phyloP scores from a whole-genome alignment of 306 rosid genomes.

The Vigna angularis region DNA sequence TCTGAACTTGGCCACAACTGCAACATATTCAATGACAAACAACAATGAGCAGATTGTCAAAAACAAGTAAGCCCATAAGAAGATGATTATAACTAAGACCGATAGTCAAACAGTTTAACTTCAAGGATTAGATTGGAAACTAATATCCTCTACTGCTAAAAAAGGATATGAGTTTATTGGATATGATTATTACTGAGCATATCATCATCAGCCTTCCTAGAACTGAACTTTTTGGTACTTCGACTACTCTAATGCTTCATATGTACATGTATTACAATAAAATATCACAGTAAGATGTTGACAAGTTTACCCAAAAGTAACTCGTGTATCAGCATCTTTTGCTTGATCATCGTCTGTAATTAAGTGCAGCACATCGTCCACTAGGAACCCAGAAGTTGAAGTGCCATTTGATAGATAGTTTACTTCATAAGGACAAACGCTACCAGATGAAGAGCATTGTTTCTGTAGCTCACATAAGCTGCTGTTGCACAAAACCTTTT shows the following conservation, averaged over 20 bases:
- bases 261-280: not conserved
- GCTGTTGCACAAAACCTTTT: conserved; percentile 67
- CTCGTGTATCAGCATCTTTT: conserved; percentile 46
- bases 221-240: conserved; percentile 15
- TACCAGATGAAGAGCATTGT: conserved; percentile 60
- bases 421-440: conserved; percentile 63
- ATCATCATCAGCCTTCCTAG: conserved; percentile 30
- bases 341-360: conserved; percentile 57
- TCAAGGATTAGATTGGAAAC: conserved; percentile 15
- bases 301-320: conserved; percentile 78
- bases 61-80: not conserved
- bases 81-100: conserved; percentile 15
- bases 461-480: conserved; percentile 54
- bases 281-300: conserved; percentile 21
- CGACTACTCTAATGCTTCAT: not conserved
- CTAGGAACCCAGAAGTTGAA: conserved; percentile 75
- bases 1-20: conserved; percentile 89
- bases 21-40: conserved; percentile 45
- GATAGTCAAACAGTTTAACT: conserved; percentile 1
- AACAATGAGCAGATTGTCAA: conserved; percentile 18
- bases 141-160: not conserved
- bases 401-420: conserved; percentile 66
- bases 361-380: conserved; percentile 85
- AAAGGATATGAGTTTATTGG: not conserved
- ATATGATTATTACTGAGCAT: not conserved